phyloP scores from a whole-genome alignment of 371 early-diverging fungal species.

The Mucor sp. region DNA sequence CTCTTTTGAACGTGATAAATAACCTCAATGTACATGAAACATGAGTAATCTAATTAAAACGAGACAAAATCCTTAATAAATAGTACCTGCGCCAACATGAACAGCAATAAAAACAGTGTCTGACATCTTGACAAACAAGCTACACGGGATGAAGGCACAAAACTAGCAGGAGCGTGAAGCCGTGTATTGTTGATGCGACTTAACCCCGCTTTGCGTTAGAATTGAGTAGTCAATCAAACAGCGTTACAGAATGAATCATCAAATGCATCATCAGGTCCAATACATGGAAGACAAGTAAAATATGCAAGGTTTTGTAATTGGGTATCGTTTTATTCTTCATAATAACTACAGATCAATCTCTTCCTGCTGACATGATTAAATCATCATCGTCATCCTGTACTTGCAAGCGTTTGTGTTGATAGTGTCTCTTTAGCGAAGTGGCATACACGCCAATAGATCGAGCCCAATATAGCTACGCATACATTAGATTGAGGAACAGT shows the following conservation, averaged over 20 bases:
- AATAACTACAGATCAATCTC: neutral
- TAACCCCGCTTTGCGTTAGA: neutral
- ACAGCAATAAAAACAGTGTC: slow-evolving; percentile 54
- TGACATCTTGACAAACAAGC: slow-evolving; percentile 1
- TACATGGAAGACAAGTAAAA: neutral
- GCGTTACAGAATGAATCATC: no score
- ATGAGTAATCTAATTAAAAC: neutral
- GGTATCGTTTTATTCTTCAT: neutral
- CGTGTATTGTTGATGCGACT: neutral
- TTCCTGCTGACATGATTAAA: slow-evolving; percentile 2
- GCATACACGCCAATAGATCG: slow-evolving; percentile 29
- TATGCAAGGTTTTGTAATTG: neutral
- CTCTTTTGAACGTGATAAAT: slow-evolving; percentile 47
- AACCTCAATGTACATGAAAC: slow-evolving; percentile 18
- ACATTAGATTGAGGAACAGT: neutral
- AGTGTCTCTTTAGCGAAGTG: slow-evolving; percentile 16
- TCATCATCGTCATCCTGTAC: slow-evolving; percentile 18
- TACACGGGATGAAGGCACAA: neutral
- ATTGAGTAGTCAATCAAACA: no score
- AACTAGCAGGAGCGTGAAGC: neutral
- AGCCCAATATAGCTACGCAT: slow-evolving; percentile 25
- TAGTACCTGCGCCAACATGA: slow-evolving; percentile 62
- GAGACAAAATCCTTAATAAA: neutral
- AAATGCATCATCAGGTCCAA: neutral
- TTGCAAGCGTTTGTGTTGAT: slow-evolving; percentile 20